Conservation (phyloP, 345 rosid genomes). For the Fremontodendron californicum region DNA sequence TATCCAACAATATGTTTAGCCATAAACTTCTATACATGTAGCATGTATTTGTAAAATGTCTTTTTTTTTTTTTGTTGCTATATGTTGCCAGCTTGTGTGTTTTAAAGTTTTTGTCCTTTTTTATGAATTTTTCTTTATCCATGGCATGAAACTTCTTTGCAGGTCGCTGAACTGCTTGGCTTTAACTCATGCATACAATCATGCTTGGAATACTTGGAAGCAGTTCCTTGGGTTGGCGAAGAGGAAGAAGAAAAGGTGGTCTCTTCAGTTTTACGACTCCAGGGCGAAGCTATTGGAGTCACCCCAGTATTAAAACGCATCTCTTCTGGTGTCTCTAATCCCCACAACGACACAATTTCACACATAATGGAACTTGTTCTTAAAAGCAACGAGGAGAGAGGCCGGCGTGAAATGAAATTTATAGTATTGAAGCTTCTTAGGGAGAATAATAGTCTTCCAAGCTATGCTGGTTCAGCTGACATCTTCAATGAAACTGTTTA, state of each 20-base stretch:
- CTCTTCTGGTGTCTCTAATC: slow-evolving; percentile 47
- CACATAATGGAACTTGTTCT: slow-evolving; percentile 77
- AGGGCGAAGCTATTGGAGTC: slow-evolving; percentile 62
- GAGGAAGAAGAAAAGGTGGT: slow-evolving; percentile 95
- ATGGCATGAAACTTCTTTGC: slow-evolving; percentile 11
- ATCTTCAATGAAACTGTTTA: slow-evolving; percentile 65
- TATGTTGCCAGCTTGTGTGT: neutral
- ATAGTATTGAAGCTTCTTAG: slow-evolving; percentile 80
- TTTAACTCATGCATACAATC: slow-evolving; percentile 65
- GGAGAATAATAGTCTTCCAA: slow-evolving; percentile 58
- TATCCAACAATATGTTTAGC: neutral
- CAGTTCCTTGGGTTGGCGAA: slow-evolving; percentile 97
- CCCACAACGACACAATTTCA: slow-evolving; percentile 68
- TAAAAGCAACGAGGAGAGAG: slow-evolving; percentile 82
- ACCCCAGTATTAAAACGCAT: slow-evolving; percentile 77
- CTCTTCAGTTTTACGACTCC: slow-evolving; percentile 61
- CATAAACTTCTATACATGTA: neutral
- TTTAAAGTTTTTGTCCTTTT: neutral
- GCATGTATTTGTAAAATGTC: neutral
- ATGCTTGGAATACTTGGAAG: slow-evolving; percentile 91
- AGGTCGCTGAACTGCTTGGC: slow-evolving; percentile 79
- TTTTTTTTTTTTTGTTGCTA: neutral
- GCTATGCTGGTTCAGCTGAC: slow-evolving; percentile 41
- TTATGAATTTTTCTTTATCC: neutral
- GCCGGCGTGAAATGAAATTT: slow-evolving; percentile 87